These are phyloP conservation scores for Beauveria caledonica DNA, from an alignment of 2,329 filamentous ascomycete genomes.

Conservation along the genomic window DNA sequence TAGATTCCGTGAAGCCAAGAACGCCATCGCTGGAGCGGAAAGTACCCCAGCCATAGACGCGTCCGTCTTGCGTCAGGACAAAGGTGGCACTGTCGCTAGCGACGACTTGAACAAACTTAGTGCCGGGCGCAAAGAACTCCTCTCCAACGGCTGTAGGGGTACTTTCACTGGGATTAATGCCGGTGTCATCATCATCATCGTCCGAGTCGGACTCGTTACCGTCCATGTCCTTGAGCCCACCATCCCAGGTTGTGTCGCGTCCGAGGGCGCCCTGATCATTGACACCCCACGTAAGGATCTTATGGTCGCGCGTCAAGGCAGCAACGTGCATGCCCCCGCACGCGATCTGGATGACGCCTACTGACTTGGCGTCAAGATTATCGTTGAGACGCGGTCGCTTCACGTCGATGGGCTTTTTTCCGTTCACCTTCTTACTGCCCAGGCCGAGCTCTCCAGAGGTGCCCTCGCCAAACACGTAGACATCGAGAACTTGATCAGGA, in stretches of 20 bases:
- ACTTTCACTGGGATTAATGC: conserved; percentile 64
- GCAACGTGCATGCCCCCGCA: conserved; percentile 77
- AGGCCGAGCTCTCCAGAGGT: conserved; percentile 76
- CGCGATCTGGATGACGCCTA: conserved; percentile 69
- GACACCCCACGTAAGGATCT: conserved; percentile 79
- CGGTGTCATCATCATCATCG: conserved; percentile 54
- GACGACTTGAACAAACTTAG: conserved; percentile 54
- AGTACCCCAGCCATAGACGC: conserved; percentile 77
- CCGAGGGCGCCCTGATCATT: conserved; percentile 79
- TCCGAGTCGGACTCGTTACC: conserved; percentile 45
- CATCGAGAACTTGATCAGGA: conserved; percentile 56
- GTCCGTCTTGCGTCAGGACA: conserved; percentile 64
- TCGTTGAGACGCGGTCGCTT: conserved; percentile 80
- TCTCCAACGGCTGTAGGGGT: conserved; percentile 55
- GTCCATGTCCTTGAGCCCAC: conserved; percentile 50
- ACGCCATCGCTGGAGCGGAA: conserved; percentile 61
- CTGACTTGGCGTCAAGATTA: conserved; percentile 47
- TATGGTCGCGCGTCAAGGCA: conserved; percentile 70
- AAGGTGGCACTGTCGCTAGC: conserved; percentile 71
- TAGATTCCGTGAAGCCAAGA: conserved; percentile 51
- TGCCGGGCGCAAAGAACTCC: conserved; percentile 51
- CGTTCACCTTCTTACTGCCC: conserved; percentile 55
- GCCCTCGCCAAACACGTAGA: conserved; percentile 77
- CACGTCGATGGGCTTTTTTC: conserved; percentile 58
- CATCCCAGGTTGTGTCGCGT: conserved; percentile 61